Base-by-base conservation (phyloP, 1,139 yeast genomes). In the Candida albicans region DNA sequence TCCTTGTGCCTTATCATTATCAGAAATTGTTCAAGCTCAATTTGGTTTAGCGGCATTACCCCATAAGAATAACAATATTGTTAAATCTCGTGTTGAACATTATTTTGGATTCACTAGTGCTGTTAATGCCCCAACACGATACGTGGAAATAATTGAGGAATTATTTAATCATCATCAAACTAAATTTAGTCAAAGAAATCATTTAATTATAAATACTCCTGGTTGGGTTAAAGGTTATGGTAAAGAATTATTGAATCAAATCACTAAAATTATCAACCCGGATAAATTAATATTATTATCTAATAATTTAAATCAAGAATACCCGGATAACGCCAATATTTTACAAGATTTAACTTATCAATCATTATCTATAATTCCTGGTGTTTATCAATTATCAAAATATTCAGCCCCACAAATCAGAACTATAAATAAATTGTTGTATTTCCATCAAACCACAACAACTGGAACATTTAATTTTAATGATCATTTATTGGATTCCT, bases 151-250 rank as follows among this genome's bases (percentile, higher is more conserved):
- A 22, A 66, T 83, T 1, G 59, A 64, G 26, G 64, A 70, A 8
- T 61, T 91, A 15, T 62, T 78, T 13, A 49, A 56, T 1, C 51
- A 54, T 24, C 80, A 70, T 47, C 29, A 43, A 15, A 50, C 52
- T 35, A 36, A 36, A 12, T 28, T 28, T 29, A 27, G 29, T 22
- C 45, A 53, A 9, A 57, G 65, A 35, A 58, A 65, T 37, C 52
- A 57, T 1, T 64, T 90, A 10, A 62, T 93, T 1, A 73, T 91
- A 3, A 91, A 91, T 54, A 81, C 95, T 0, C 95, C 97, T 0
- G 97, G 98, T 0, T 91, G 97, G 97, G 78, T 90, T 24, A 87
- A 87, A 62, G 98, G 98, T 0, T 82, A 81, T 48, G 99, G 98
- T 0, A 72, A 84, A 31, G 84, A 83, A 44, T 64, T 91, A 8